These are phyloP conservation scores for Leishmania arabica DNA, from an alignment of 208 protist genomes.

Conservation along the genomic window DNA sequence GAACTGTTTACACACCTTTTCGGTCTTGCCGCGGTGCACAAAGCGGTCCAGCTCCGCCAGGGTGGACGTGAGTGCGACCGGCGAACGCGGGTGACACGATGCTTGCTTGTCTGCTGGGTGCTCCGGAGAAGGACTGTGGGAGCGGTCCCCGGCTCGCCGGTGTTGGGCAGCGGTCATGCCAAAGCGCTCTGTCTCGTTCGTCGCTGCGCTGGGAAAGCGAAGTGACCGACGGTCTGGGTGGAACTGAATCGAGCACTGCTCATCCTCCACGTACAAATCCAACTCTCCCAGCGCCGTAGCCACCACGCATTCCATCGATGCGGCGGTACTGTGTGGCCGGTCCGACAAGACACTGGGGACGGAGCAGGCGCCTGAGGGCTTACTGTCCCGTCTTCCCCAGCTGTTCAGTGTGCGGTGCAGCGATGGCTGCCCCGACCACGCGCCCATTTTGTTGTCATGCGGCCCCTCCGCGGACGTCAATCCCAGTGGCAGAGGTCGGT, in stretches of 20 bases:
- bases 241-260: constrained; percentile 4
- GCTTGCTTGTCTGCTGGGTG: not conserved
- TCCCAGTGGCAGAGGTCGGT: not conserved
- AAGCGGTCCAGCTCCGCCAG: constrained; percentile 16
- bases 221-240: not conserved
- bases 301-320: constrained; percentile 9
- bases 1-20: constrained; percentile 80
- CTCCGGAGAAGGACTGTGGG: constrained; percentile 2
- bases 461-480: not conserved
- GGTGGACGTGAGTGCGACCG: not conserved
- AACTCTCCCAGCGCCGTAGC: constrained; percentile 3
- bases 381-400: constrained; percentile 3
- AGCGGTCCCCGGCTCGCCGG: not conserved
- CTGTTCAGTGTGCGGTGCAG: constrained; percentile 5
- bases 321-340: not conserved
- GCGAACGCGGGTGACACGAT: too few relatives aligned
- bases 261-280: not conserved
- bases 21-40: constrained; percentile 17
- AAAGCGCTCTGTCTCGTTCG: not conserved
- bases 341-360: not conserved
- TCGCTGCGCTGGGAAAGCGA: constrained; percentile 1
- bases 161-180: not conserved
- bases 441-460: not conserved
- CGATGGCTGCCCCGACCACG: not conserved
- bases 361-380: not conserved